These are phyloP conservation scores for Pseudogymnoascus sp. DNA, from an alignment of 2,329 filamentous ascomycete genomes.

Conservation along the genomic window DNA sequence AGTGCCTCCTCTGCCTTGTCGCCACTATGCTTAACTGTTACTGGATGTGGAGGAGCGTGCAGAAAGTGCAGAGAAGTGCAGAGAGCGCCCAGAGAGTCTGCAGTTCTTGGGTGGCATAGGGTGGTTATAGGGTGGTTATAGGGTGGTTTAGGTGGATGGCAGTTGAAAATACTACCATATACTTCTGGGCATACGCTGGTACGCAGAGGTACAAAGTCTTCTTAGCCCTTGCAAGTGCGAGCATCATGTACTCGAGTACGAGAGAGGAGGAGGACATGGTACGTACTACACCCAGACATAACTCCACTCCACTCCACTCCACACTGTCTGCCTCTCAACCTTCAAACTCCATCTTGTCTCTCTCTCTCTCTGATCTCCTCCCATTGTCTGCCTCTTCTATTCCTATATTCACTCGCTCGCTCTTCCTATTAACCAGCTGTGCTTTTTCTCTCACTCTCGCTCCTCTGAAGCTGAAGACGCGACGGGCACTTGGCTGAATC, in stretches of 20 bases:
- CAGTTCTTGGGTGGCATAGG: neutral
- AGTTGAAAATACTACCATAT: neutral
- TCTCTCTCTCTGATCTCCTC: constrained; percentile 34
- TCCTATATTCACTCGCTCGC: constrained; percentile 12
- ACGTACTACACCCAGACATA: neutral
- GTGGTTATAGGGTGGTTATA: no score
- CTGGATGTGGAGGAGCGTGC: neutral
- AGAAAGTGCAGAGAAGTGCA: no score
- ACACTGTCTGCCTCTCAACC: constrained; percentile 24
- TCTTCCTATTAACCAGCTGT: neutral
- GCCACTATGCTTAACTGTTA: constrained; percentile 8
- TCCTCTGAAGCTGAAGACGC: constrained; percentile 2
- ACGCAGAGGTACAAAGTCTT: neutral
- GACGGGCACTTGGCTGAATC: neutral
- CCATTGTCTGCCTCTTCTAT: constrained; percentile 20
- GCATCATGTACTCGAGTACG: neutral
- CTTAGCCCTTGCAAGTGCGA: constrained; percentile 4
- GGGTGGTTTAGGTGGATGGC: neutral
- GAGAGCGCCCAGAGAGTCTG: neutral
- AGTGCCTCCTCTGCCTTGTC: neutral
- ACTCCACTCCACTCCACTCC: constrained; percentile 7
- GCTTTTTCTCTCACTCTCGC: neutral
- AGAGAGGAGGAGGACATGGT: neutral
- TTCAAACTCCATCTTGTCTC: constrained; percentile 28
- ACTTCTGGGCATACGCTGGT: neutral